Evolutionary conservation across 179 eudicot genomes (phyloP), one percentile per base, ranked within the genome.

Genomic region (Carnegiea gigantea): DNA sequence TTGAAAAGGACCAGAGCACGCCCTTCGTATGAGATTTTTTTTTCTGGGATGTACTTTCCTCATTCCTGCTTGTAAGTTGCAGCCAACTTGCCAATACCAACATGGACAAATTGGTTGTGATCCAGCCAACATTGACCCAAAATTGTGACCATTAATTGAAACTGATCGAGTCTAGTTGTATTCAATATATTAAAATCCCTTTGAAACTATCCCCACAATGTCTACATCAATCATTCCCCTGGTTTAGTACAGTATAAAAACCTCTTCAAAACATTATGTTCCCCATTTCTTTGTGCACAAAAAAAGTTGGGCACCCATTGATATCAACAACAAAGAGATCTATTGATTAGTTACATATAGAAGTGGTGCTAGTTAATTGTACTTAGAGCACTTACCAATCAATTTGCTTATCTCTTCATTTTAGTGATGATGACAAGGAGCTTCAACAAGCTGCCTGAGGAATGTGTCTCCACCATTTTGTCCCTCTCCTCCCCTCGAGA

Each of bases 401-500:
- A 11, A 43, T 7, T 12, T 12, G 9, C 4, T 17, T 17, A 5
- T 12, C 57, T 51, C 9, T 51, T 51, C 57, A 13, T 51, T 17
- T 51, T 13, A 15, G n/a, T 57, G 2, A 33, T 21, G 64, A 74
- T 44, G 75, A 33, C 36, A 33, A 33, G 36, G 3, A 51, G 57
- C 75, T 38, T 83, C 20, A 36, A 20, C 57, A 43, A 83, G 48
- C 30, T 83, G 17, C 85, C 85, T n/a, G 79, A 78, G 23, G 85
- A 83, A n/a, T 90, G 90, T 73, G 73, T 88, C 68, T 67, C 85
- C 5, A 81, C 77, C 44, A 90, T 91, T 30, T 73, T 91, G 30
- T 88, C 86, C 10, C 62, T 75, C 62, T 77, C 86, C 12, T 57
- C 84, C 0, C 86, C 88, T 21, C 23, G 21, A 26, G 86, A 86